Conservation (phyloP, 192 early-diverging fungal genomes). For the Rhizophagus clarus region DNA sequence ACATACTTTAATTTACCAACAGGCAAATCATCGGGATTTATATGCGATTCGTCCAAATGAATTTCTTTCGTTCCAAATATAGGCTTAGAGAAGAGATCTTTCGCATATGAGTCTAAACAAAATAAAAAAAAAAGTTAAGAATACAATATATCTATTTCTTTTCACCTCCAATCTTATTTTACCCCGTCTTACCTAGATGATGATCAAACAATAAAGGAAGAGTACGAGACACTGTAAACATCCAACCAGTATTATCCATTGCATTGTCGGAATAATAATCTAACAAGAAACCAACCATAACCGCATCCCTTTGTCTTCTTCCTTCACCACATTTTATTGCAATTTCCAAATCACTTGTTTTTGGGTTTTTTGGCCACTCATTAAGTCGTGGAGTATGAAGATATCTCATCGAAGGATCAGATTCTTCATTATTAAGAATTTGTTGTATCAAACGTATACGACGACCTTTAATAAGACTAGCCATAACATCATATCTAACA, state of each 20-base stretch:
- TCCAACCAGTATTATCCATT: constrained; percentile 22
- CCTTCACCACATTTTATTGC: background rate
- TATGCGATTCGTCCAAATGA: background rate
- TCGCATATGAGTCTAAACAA: background rate
- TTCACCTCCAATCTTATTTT: background rate
- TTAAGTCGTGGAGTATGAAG: constrained; percentile 4
- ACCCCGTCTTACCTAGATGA: background rate
- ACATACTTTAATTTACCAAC: background rate
- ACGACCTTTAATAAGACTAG: background rate
- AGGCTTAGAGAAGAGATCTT: constrained; percentile 4
- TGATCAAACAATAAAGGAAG: constrained; percentile 1
- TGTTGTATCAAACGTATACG: background rate
- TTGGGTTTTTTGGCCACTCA: background rate
- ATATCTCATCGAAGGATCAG: background rate
- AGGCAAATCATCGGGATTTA: background rate
- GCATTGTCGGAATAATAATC: constrained; percentile 20
- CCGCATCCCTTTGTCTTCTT: background rate
- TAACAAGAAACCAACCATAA: background rate
- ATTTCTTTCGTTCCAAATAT: constrained; percentile 16
- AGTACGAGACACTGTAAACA: background rate
- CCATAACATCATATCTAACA: constrained; percentile 12
- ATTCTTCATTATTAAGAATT: background rate
- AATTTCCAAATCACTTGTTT: constrained; percentile 13
- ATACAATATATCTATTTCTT: too few relatives aligned
- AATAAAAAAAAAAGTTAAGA: background rate